Conservation (phyloP, 2,329 filamentous ascomycete species). For the Alternaria sp. region DNA sequence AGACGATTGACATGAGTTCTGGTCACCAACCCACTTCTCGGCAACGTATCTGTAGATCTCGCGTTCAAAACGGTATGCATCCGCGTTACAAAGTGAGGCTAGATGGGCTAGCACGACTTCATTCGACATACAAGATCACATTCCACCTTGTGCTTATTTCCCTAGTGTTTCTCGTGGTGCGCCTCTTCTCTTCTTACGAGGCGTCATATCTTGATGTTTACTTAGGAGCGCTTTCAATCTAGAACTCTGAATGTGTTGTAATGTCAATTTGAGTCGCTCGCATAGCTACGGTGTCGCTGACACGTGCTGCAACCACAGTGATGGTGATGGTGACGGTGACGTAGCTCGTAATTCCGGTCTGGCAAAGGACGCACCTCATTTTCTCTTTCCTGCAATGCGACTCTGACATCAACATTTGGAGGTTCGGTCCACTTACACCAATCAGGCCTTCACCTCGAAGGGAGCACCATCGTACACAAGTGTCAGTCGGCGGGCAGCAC, state of each 20-base stretch:
- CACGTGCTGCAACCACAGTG: too few species aligned
- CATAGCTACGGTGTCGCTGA: background rate
- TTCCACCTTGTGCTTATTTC: background rate
- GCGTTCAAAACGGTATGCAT: background rate
- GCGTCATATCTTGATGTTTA: background rate
- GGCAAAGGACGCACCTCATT: background rate
- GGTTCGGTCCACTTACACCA: background rate
- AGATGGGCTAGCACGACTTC: background rate
- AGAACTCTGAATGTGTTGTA: background rate
- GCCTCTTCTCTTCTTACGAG: background rate
- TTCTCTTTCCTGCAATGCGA: background rate
- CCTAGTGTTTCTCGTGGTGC: background rate
- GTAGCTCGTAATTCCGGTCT: background rate
- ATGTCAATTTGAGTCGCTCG: background rate
- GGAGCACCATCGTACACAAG: background rate
- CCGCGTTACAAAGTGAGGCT: background rate
- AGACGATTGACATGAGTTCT: background rate
- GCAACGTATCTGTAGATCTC: background rate
- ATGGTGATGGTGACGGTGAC: background rate
- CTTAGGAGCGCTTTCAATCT: background rate
- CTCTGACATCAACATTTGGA: background rate
- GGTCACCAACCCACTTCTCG: background rate
- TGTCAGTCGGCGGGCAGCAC: background rate
- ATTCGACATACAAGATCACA: background rate
- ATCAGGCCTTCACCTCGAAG: background rate